A percentile compares a stretch with the other conserved stretches of the same genome.
These are phyloP conservation scores for Stevia rebaudiana DNA, from an alignment of 140 eudicot species.

Conservation along the genomic window DNA sequence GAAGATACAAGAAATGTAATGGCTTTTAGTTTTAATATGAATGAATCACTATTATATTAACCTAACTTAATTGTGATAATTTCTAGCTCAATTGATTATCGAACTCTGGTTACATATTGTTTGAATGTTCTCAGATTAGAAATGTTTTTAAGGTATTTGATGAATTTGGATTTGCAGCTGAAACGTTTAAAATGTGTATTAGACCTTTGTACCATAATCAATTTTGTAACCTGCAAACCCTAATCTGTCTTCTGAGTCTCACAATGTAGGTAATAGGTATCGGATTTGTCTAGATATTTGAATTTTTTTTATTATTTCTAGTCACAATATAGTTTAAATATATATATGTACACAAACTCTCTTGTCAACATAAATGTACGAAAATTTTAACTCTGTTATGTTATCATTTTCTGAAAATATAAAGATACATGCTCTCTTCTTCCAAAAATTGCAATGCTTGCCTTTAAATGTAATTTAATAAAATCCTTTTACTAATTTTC, in stretches of 20 bases:
- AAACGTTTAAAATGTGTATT: background rate
- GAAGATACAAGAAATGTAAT: background rate
- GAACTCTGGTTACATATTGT: background rate
- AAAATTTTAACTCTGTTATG: background rate
- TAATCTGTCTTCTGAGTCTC: background rate
- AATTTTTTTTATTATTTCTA: constrained; percentile 5
- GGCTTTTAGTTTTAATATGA: background rate
- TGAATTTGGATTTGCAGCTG: background rate
- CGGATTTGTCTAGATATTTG: background rate
- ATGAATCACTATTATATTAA: constrained; percentile 6
- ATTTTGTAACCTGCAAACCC: constrained; percentile 12
- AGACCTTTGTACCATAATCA: background rate
- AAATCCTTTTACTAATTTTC: background rate
- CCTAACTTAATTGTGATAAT: background rate
- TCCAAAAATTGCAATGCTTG: background rate
- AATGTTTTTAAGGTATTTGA: constrained; percentile 6
- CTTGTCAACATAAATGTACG: background rate
- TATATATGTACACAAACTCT: background rate
- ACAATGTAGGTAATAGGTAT: constrained; percentile 7
- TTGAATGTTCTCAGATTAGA: background rate
- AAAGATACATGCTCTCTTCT: background rate
- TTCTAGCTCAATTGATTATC: background rate
- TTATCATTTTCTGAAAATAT: background rate
- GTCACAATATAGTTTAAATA: background rate
- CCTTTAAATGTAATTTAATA: background rate